Percentiles rank a stretch among this genome's conserved stretches.
Conservation (phyloP, 2,329 filamentous ascomycete genomes). For the Hymenoscyphus fructigenus region DNA sequence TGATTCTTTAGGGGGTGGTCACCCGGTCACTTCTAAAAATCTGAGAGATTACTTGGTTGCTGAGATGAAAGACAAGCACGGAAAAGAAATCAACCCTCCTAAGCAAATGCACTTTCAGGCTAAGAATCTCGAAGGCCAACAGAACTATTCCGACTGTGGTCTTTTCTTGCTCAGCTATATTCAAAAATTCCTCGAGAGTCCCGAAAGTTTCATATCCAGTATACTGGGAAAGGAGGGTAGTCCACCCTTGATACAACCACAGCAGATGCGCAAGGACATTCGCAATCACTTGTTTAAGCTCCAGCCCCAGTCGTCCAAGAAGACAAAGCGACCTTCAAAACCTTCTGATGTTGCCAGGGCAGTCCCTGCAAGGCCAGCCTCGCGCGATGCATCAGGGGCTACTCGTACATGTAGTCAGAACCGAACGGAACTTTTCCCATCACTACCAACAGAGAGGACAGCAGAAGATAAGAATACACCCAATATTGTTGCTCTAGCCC, state of each 20-base stretch:
- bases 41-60: slow-evolving; percentile 75
- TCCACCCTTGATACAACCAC: slow-evolving; percentile 48
- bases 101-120: slow-evolving; percentile 60
- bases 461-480: not conserved
- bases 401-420: not conserved
- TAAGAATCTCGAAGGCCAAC: slow-evolving; percentile 72
- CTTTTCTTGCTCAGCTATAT: slow-evolving; percentile 84
- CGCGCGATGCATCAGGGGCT: not conserved
- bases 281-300: slow-evolving; percentile 65
- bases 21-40: slow-evolving; percentile 61
- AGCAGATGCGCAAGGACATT: slow-evolving; percentile 62
- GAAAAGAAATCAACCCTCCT: slow-evolving; percentile 34
- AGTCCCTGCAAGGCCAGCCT: not conserved
- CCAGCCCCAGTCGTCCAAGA: slow-evolving; percentile 50
- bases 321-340: slow-evolving; percentile 4
- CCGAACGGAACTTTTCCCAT: not conserved
- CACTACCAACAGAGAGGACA: slow-evolving; percentile 6
- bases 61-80: slow-evolving; percentile 66
- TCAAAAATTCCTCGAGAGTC: slow-evolving; percentile 74
- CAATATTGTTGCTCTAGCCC: not conserved
- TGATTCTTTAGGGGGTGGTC: slow-evolving; percentile 73
- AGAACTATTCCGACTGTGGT: slow-evolving; percentile 87
- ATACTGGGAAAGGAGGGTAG: slow-evolving; percentile 63
- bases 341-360: not conserved
- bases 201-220: slow-evolving; percentile 66